These are phyloP conservation scores for Sclerotinia spermophila DNA, from an alignment of 2,329 filamentous ascomycete genomes.

Conservation along the genomic window DNA sequence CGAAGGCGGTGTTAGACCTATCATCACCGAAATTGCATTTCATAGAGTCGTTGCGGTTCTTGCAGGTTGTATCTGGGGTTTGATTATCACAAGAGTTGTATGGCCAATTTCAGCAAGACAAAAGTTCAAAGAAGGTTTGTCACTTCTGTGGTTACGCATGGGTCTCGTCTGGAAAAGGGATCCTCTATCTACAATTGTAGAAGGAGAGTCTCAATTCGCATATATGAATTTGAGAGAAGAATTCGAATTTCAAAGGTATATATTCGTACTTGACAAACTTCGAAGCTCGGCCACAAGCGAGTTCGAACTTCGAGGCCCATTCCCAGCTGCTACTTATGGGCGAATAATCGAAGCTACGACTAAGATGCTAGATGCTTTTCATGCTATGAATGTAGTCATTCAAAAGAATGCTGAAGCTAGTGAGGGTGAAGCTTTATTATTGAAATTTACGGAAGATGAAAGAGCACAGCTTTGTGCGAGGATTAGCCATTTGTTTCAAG, in stretches of 20 bases:
- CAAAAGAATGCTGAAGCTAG: conserved; percentile 72
- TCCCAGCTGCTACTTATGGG: conserved; percentile 69
- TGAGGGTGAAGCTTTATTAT: conserved; percentile 74
- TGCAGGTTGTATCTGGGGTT: conserved; percentile 84
- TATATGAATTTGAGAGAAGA: conserved; percentile 92
- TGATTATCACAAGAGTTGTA: conserved; percentile 82
- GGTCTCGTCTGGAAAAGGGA: conserved; percentile 95
- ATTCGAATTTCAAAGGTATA: conserved; percentile 78
- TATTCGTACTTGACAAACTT: conserved; percentile 67
- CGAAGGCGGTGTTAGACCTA: conserved; percentile 77
- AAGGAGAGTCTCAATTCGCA: conserved; percentile 52
- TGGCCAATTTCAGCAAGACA: conserved; percentile 90
- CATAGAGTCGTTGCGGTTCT: conserved; percentile 87
- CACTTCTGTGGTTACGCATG: conserved; percentile 90
- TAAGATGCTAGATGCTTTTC: conserved; percentile 86
- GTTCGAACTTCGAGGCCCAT: conserved; percentile 84
- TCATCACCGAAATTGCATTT: conserved; percentile 82
- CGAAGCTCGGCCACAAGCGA: conserved; percentile 73
- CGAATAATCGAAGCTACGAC: conserved; percentile 76
- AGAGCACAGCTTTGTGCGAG: conserved; percentile 77
- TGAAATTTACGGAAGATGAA: conserved; percentile 76
- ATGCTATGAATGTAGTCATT: conserved; percentile 92
- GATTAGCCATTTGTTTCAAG: conserved; percentile 79
- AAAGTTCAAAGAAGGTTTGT: conserved; percentile 85
- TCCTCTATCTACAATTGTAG: conserved; percentile 70